Evolutionary conservation across 2,329 filamentous ascomycete genomes (phyloP).

Genomic region (Alternaria incomplexa): DNA sequence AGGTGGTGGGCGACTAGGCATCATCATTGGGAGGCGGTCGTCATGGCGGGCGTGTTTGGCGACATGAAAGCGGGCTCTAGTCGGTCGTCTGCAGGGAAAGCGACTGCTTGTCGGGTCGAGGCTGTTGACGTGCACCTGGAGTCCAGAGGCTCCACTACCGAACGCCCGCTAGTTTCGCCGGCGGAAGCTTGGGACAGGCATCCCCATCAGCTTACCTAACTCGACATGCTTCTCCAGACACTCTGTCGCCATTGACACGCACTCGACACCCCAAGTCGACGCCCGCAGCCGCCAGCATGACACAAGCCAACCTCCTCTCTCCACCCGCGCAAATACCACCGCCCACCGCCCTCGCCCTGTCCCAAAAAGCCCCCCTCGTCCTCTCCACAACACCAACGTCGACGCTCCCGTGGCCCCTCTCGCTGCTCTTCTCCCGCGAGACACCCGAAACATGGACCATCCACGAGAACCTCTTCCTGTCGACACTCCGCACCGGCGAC

Average conservation of each 20-base stretch:
- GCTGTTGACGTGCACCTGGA: conserved; percentile 18
- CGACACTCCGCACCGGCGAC: conserved; percentile 84
- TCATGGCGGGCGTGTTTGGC: conserved; percentile 15
- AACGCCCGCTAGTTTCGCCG: conserved; percentile 25
- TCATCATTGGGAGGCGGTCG: conserved; percentile 33
- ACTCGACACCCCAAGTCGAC: background rate
- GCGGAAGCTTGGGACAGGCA: conserved; percentile 15
- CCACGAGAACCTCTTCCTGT: conserved; percentile 85
- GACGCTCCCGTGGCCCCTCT: conserved; percentile 59
- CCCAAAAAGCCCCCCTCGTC: conserved; percentile 52
- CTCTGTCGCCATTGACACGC: conserved; percentile 9
- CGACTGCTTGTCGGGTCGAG: background rate
- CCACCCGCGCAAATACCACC: conserved; percentile 51
- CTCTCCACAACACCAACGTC: conserved; percentile 48
- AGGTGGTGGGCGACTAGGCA: conserved; percentile 37
- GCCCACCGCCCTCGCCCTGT: conserved; percentile 53
- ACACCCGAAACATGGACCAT: conserved; percentile 81
- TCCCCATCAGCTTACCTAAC: conserved; percentile 10
- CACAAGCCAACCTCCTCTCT: conserved; percentile 46
- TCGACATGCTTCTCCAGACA: conserved; percentile 8
- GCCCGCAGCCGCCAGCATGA: conserved; percentile 27
- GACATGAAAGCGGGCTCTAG: background rate
- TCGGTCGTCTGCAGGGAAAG: background rate
- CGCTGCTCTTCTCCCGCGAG: conserved; percentile 63
- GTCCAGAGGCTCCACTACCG: conserved; percentile 2